Evolutionary conservation across 2,329 filamentous ascomycete species (phyloP), one percentile per base, ranked within the genome.

Genomic region (Hymenoscyphus infarciens): DNA sequence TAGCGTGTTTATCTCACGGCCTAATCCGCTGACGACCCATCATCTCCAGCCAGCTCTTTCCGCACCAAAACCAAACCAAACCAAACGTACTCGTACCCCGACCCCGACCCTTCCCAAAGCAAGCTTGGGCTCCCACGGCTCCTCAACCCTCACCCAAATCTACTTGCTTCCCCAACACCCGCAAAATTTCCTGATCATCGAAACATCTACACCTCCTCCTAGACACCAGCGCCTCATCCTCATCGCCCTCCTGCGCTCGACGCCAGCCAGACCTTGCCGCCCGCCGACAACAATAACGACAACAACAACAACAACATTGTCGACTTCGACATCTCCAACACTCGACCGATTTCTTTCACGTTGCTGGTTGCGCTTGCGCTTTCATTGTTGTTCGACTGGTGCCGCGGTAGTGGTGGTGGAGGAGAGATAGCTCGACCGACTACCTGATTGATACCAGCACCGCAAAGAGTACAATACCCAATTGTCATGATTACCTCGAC

Each of bases 401-500:
- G 56, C 53, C 29, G 53, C 27, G 53, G 25, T 29, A 56, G 38
- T 45, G n/a, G 56, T 60, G 31, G 56, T 31, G 60, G 39, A 49
- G 33, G 22, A 16, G 10, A 19, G 16, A 7, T 42, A 22, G 22
- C 49, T 38, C 27, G 53, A 61, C 38, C 19, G 25, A 49, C 8
- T 42, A 42, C 25, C 33, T 16, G 39, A 11, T 31, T 27, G 42
- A 59, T n/a, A 56, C n/a, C 52, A 31, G 15, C 35, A 25, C 15
- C 2, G n/a, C 38, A 31, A 45, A 22, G 15, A n/a, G 27, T 11
- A 33, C 38, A 45, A 38, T 10, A n/a, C 29, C 35, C 7, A 19
- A 33, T 27, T 54, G 64, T 65, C 65, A 65, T 66, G 65, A 65
- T 45, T 64, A 65, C 59, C 56, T 66, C 62, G 25, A 10, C 54